phyloP scores from a whole-genome alignment of 2,329 filamentous ascomycete species.

The Fusarium denticulatum region DNA sequence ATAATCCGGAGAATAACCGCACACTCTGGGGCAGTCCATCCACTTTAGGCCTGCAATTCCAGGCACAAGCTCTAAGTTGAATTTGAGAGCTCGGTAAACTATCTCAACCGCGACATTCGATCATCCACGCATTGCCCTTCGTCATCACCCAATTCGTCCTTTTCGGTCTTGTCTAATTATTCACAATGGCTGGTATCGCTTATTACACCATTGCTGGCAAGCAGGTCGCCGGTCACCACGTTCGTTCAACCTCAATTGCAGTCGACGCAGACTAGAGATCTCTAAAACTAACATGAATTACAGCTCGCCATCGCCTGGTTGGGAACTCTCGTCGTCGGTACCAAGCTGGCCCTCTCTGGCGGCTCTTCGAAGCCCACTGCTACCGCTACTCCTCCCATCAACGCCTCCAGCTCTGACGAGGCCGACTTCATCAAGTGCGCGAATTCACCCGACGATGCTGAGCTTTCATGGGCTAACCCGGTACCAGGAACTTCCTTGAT shows the following conservation, averaged over 20 bases:
- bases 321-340: conserved; percentile 60
- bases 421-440: conserved; percentile 73
- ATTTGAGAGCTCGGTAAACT: conserved; percentile 45
- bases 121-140: conserved; percentile 45
- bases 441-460: conserved; percentile 37
- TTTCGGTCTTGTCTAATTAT: conserved; percentile 33
- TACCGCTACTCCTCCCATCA: conserved; percentile 65
- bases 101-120: conserved; percentile 42
- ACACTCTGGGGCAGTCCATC: not conserved
- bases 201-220: conserved; percentile 67
- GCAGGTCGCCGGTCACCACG: conserved; percentile 70
- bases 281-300: conserved; percentile 36
- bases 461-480: conserved; percentile 38
- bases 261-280: not conserved
- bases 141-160: conserved; percentile 43
- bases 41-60: conserved; percentile 47
- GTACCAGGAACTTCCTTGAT: conserved; percentile 52
- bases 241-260: conserved; percentile 52
- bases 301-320: conserved; percentile 69
- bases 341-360: conserved; percentile 57
- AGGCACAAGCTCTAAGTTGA: conserved; percentile 43
- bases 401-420: conserved; percentile 70
- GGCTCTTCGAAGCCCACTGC: conserved; percentile 57
- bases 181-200: conserved; percentile 52
- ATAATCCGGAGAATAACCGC: conserved; percentile 46